phyloP scores from a whole-genome alignment of 495 filamentous ascomycete genomes.

The Friedmanniomyces simplex region DNA sequence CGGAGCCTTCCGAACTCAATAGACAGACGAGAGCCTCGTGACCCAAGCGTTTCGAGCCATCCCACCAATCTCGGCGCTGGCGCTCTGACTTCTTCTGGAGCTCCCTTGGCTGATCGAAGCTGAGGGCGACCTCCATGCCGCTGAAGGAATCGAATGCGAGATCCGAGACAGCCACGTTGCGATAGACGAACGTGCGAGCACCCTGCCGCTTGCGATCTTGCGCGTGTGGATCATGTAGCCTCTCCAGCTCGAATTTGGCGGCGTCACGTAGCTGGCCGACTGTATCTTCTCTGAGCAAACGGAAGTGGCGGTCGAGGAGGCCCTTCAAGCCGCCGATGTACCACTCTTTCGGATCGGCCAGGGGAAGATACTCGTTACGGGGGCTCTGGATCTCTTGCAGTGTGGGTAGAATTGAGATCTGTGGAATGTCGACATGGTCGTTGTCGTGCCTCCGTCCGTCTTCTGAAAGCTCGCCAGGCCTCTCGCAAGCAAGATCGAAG shows the following conservation, averaged over 20 bases:
- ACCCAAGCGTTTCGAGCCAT: conserved; percentile 43
- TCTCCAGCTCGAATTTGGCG: conserved; percentile 34
- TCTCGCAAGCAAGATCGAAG: conserved; percentile 33
- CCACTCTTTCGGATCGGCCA: conserved; percentile 39
- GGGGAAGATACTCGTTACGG: conserved; percentile 51
- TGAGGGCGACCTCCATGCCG: conserved; percentile 45
- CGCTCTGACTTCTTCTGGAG: conserved; percentile 23
- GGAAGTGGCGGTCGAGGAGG: conserved; percentile 60
- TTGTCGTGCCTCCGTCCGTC: conserved; percentile 57
- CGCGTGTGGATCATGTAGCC: conserved; percentile 17
- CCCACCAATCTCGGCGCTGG: conserved; percentile 52
- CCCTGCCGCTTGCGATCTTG: too few relatives aligned
- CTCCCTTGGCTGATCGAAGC: conserved; percentile 46
- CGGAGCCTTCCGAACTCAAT: conserved; percentile 35
- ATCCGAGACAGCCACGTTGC: conserved; percentile 28
- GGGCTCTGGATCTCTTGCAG: conserved; percentile 20
- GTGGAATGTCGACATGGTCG: conserved; percentile 47
- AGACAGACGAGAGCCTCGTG: conserved; percentile 51
- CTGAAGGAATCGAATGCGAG: conserved; percentile 37
- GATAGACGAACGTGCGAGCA: conserved; percentile 33
- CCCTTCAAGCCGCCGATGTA: conserved; percentile 50
- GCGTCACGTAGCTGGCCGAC: conserved; percentile 31
- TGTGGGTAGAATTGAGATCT: conserved; percentile 50
- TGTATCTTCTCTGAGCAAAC: conserved; percentile 56
- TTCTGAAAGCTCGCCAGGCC: conserved; percentile 44